phyloP scores from a whole-genome alignment of 2,329 filamentous ascomycete genomes.

The Aspergillus ruber region DNA sequence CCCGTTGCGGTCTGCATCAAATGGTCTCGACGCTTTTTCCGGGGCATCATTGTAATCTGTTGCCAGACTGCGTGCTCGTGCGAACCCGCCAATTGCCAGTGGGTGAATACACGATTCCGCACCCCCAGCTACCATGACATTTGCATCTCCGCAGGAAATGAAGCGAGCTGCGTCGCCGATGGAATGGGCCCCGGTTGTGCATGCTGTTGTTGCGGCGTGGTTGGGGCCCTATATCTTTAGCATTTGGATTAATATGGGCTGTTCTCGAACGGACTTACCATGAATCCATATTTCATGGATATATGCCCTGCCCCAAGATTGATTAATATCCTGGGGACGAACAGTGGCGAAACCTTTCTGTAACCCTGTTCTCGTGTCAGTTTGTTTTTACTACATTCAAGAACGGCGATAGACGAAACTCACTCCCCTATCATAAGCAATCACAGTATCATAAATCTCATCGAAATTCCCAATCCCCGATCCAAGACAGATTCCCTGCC shows the following conservation, averaged over 20 bases:
- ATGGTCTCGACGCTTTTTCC: conserved; percentile 69
- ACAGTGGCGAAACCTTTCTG: conserved; percentile 84
- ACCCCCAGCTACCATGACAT: conserved; percentile 94
- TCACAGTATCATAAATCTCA: conserved; percentile 76
- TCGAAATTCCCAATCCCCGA: conserved; percentile 94
- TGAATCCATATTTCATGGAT: conserved; percentile 84
- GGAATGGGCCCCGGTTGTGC: conserved; percentile 91
- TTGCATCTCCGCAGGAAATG: conserved; percentile 82
- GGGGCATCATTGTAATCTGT: conserved; percentile 73
- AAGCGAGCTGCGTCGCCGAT: conserved; percentile 91
- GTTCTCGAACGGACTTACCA: too few species aligned
- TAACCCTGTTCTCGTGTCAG: conserved; percentile 59
- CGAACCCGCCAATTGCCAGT: conserved; percentile 85
- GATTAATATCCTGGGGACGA: conserved; percentile 87
- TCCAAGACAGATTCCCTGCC: conserved; percentile 79
- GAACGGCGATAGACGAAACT: conserved; percentile 22
- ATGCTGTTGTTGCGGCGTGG: conserved; percentile 87
- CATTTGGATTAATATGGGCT: too few species aligned
- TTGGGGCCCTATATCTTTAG: too few species aligned
- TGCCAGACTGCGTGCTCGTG: conserved; percentile 75
- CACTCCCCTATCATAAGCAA: conserved; percentile 68
- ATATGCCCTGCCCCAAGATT: conserved; percentile 93
- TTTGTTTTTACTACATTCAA: neutral
- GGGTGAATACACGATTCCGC: conserved; percentile 95
- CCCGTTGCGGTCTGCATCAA: conserved; percentile 70